A percentile compares a stretch with the other conserved stretches of the same genome.
These are phyloP conservation scores for Aegilops sharonensis DNA, from an alignment of 176 grass and related monocot genomes.

Conservation along the genomic window DNA sequence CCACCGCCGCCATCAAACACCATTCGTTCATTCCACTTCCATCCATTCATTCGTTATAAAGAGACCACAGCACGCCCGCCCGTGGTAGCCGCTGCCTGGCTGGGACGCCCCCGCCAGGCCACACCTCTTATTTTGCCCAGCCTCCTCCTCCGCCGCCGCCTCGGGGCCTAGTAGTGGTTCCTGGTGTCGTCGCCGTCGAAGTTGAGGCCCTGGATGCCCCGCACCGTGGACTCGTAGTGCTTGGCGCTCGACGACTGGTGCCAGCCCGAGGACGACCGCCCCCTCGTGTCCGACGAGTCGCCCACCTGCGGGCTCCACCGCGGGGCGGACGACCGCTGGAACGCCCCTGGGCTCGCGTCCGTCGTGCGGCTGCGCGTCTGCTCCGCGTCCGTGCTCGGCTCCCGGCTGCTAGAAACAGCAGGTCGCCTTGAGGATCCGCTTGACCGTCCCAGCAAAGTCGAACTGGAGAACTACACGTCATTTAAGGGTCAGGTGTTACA, in stretches of 20 bases:
- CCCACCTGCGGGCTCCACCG: conserved; percentile 45
- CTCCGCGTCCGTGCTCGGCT: conserved; percentile 41
- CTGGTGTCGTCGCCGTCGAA: conserved; percentile 56
- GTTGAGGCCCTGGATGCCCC: conserved; percentile 80
- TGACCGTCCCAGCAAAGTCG: conserved; percentile 78
- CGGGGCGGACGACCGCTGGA: conserved; percentile 47
- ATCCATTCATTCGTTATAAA: neutral
- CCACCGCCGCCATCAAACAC: neutral
- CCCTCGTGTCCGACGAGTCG: conserved; percentile 42
- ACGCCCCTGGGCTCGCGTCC: conserved; percentile 62
- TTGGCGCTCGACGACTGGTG: conserved; percentile 45
- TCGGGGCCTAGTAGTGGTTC: conserved; percentile 42
- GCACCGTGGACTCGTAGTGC: conserved; percentile 82
- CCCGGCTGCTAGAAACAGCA: conserved; percentile 81
- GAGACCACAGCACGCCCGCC: neutral
- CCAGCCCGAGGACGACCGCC: conserved; percentile 54
- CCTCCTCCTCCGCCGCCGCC: neutral
- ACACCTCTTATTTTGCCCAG: conserved; percentile 11
- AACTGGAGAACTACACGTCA: conserved; percentile 96
- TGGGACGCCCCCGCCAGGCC: neutral
- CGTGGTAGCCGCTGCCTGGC: neutral
- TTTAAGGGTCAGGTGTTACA: conserved; percentile 81
- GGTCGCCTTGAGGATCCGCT: conserved; percentile 93
- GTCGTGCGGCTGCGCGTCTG: conserved; percentile 41
- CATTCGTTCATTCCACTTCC: neutral